Evolutionary conservation across 106 monocot species (phyloP).

Genomic region (Dactylorhiza incarnata): DNA sequence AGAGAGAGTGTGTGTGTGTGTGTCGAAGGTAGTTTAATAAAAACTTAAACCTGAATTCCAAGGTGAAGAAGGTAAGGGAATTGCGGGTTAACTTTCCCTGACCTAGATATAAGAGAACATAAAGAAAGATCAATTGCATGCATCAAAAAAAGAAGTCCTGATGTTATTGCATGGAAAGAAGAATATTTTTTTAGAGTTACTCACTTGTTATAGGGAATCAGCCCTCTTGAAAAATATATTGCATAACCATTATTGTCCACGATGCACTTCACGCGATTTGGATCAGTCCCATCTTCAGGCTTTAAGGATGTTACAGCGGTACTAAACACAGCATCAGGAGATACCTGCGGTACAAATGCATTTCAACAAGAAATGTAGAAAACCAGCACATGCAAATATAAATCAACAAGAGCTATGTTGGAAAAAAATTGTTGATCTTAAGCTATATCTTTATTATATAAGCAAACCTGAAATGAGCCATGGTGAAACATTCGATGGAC

Average conservation of each 20-base stretch:
- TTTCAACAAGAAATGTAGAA: neutral
- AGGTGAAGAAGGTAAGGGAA: constrained; percentile 92
- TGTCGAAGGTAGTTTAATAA: neutral
- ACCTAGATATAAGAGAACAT: constrained; percentile 38
- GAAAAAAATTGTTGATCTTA: too few species aligned
- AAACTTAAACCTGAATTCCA: constrained; percentile 75
- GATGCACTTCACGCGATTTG: constrained; percentile 90
- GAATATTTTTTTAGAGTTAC: neutral
- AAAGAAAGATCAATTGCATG: neutral
- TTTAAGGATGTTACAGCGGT: constrained; percentile 94
- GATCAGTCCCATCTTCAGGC: constrained; percentile 72
- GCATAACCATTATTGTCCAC: constrained; percentile 86
- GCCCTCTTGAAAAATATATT: constrained; percentile 92
- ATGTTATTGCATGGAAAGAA: neutral
- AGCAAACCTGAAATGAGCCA: too few species aligned
- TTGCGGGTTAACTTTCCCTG: constrained; percentile 59
- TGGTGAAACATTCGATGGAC: too few species aligned
- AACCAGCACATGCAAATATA: neutral
- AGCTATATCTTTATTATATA: too few species aligned
- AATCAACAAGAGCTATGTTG: neutral
- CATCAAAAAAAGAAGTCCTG: neutral
- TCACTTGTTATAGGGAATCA: constrained; percentile 95
- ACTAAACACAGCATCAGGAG: constrained; percentile 97
- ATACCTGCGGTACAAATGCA: constrained; percentile 30
- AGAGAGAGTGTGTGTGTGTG: too few species aligned